These are phyloP conservation scores for Aspergillus sp. DNA, from an alignment of 2,329 filamentous ascomycete genomes.

Conservation along the genomic window DNA sequence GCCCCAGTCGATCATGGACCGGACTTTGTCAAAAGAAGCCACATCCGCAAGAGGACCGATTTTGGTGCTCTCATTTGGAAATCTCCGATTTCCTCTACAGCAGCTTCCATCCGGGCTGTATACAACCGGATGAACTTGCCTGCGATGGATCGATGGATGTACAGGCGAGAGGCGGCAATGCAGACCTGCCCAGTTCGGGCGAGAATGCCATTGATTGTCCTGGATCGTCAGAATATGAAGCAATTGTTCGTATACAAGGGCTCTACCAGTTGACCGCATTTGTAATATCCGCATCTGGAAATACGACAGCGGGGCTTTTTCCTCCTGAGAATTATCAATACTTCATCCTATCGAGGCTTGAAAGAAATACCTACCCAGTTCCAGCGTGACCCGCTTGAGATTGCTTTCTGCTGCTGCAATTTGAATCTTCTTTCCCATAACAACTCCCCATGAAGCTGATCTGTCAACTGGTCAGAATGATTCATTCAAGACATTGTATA, in stretches of 20 bases:
- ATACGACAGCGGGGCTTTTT: constrained; percentile 22
- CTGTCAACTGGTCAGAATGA: no score
- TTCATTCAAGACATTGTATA: no score
- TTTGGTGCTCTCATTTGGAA: background rate
- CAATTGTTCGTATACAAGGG: no score
- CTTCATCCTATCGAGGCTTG: no score
- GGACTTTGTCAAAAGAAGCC: background rate
- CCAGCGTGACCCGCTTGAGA: constrained; percentile 23
- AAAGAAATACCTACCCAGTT: no score
- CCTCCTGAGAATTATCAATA: no score
- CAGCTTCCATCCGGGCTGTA: background rate
- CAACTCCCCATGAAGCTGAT: constrained; percentile 29
- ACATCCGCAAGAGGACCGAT: background rate
- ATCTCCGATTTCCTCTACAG: background rate
- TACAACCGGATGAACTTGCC: constrained; percentile 10
- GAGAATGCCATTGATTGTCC: constrained; percentile 9
- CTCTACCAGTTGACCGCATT: constrained; percentile 15
- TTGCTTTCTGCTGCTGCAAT: constrained; percentile 22
- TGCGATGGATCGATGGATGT: constrained; percentile 15
- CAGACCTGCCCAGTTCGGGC: constrained; percentile 18
- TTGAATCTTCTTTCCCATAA: constrained; percentile 37
- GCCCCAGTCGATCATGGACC: no score
- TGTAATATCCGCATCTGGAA: constrained; percentile 23
- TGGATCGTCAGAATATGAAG: no score
- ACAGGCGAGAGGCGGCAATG: constrained; percentile 15